Base-by-base conservation (phyloP, 1,139 yeast species). In the Candida sanyaensis region DNA sequence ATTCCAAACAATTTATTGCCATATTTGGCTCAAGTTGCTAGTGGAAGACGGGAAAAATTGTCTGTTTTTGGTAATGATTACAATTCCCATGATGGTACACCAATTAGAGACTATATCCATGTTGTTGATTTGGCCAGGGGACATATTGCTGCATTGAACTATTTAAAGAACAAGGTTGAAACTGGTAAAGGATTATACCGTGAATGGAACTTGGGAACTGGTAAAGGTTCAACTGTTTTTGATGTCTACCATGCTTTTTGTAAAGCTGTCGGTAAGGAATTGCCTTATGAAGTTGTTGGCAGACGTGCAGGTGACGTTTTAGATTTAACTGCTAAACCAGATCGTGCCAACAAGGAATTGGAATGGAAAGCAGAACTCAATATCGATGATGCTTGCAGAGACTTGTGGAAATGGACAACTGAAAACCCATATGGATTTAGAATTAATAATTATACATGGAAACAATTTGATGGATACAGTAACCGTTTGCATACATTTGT, bases 161-260 rank as follows among this genome's bases (percentile, higher is more conserved):
- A 84, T 63, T 75, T 88, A 49, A 76, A 77, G 51, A 58, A 62
- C n/a, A 42, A 52, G 60, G 7, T 58, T 63, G 21, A 36, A 6
- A 26, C 6, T 6, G 21, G 13, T n/a, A 57, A 64, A 30, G 89
- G 88, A 5, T 71, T 81, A 49, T 83, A 78, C 61, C 77, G 92
- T 48, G 93, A 83, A 61, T 88, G 95, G 95, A 88, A 88, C 62
- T 77, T 88, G 53, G 96, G 96, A 41, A 83, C 93, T 24, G 96
- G 96, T 42, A 79, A 74, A 40, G 96, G 96, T 5, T 75, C 86
- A 7, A 86, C 95, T 2, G 96, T 88, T 6, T 73, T 86, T 48
- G 92, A 88, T 56, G 86, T 88, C 44, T 78, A 83, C 60, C 62
- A 78, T 50, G 86, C 89, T 2, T 88, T 88, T 64, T 76, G 82